Evolutionary conservation across 139 green algal species (phyloP).

Genomic region (Desmodesmus armatus): DNA sequence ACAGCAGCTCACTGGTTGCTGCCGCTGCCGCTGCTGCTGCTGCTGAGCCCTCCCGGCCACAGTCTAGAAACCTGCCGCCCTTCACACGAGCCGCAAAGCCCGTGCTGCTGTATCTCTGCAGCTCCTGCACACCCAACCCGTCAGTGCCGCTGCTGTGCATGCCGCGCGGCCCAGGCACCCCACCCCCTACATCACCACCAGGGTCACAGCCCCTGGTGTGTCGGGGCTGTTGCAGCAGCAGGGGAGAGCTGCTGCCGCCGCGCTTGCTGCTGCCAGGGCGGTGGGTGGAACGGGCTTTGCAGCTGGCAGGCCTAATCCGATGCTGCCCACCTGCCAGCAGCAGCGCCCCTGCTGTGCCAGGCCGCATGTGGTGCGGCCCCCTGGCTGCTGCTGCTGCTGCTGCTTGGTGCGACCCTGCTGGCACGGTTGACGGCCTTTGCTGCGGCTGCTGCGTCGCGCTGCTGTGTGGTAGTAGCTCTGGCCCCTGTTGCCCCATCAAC

Average conservation of each 20-base stretch:
- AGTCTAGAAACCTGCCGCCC: conserved; percentile 15
- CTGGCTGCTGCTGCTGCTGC: not conserved
- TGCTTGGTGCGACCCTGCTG: not conserved
- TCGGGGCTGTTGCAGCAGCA: not conserved
- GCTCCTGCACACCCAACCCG: not conserved
- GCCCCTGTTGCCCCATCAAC: not conserved
- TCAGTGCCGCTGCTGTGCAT: not conserved
- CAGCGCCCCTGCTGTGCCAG: not conserved
- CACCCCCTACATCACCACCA: no score
- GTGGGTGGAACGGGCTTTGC: not conserved
- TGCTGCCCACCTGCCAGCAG: not conserved
- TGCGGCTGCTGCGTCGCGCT: conserved; percentile 4
- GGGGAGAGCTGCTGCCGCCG: not conserved
- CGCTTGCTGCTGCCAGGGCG: not conserved
- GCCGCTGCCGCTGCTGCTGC: conserved; percentile 21
- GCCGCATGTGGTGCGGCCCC: not conserved
- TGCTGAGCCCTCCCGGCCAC: no score
- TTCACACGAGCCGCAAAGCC: conserved; percentile 19
- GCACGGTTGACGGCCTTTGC: not conserved
- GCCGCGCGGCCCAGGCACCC: no score
- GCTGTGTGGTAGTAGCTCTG: not conserved
- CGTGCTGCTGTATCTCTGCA: not conserved
- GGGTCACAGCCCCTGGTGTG: not conserved
- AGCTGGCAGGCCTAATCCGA: no score
- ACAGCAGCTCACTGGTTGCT: conserved; percentile 25